A percentile compares a stretch with the other conserved stretches of the same genome.
phyloP scores from a whole-genome alignment of 2,329 filamentous ascomycete species.

The Periglandula ipomoeae region DNA sequence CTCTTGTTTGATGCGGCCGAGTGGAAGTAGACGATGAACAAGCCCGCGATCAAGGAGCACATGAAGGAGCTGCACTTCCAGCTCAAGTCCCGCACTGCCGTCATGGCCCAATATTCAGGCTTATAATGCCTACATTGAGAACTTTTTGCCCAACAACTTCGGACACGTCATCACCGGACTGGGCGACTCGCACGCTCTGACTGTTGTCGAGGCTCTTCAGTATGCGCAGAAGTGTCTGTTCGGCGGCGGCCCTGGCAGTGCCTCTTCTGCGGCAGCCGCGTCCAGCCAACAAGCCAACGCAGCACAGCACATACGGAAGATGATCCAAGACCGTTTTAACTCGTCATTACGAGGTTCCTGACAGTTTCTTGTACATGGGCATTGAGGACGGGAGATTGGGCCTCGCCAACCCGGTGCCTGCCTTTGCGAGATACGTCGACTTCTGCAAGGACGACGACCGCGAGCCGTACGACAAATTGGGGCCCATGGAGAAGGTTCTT shows the following conservation, averaged over 20 bases:
- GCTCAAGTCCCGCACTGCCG: neutral
- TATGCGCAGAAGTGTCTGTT: neutral
- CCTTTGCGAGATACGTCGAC: neutral
- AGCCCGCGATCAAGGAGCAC: neutral
- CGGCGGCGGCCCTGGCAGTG: neutral
- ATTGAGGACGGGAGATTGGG: neutral
- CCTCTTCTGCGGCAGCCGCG: too few species aligned
- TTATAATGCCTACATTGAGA: neutral
- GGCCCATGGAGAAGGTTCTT: neutral
- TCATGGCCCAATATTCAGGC: neutral
- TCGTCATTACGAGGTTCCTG: neutral
- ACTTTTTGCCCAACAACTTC: neutral
- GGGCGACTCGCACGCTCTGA: neutral
- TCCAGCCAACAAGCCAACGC: neutral
- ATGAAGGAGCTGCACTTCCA: neutral
- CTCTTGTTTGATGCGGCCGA: neutral
- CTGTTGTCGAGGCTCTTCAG: neutral
- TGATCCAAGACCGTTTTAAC: neutral
- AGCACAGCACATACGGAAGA: neutral
- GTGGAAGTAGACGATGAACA: neutral
- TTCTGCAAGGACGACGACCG: neutral
- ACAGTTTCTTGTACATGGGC: neutral
- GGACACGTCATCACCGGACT: neutral
- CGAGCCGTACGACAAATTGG: neutral
- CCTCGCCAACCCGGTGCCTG: neutral